Evolutionary conservation across 192 early-diverging fungal genomes (phyloP), one percentile per base, ranked within the genome.

Genomic region (Funneliformis mosseae): DNA sequence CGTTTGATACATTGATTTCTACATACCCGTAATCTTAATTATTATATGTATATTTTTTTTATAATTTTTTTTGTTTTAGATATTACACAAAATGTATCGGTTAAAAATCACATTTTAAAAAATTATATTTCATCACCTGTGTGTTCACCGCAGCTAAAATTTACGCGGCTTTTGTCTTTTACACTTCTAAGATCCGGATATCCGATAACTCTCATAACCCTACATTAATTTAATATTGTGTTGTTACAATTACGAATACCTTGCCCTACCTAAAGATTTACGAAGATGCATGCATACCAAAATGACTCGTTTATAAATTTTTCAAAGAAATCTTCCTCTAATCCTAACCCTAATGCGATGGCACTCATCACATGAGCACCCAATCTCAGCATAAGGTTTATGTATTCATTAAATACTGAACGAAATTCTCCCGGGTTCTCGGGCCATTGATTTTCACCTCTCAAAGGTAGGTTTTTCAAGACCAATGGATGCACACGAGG

Each of bases 121-220:
- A 28, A 63, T 48, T 18, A 33, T 33, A 48, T 6, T 50, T n/a
- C 7, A 73, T 72, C 81, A 90, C 85, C 88, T 23, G 85, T 87
- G 67, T 90, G 88, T 39, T 91, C 87, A 16, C 89, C 88, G 55
- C 88, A 90, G 76, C 83, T 87, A 10, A 88, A 48, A 27, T 83
- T 86, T 25, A 84, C 80, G 28, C 81, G 33, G 38, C 77, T 70
- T 11, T 59, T 70, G 21, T 46, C 78, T 25, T 45, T 67, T 11
- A 41, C 4, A 46, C 41, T 70, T 45, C 43, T 60, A 5, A 88
- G 77, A 25, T 82, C 70, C 10, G 87, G 87, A 76, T 89, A 82
- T 83, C 84, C 81, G 27, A 84, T 81, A 23, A 76, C 48, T 42
- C 83, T 63, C 84, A 85, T 76, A 16, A 88, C 81, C 85, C 88